A percentile compares a stretch with the other conserved stretches of the same genome.
Evolutionary conservation across 1,284 basidiomycete species (phyloP).

Genomic region (Sphaerobolus stellatus): DNA sequence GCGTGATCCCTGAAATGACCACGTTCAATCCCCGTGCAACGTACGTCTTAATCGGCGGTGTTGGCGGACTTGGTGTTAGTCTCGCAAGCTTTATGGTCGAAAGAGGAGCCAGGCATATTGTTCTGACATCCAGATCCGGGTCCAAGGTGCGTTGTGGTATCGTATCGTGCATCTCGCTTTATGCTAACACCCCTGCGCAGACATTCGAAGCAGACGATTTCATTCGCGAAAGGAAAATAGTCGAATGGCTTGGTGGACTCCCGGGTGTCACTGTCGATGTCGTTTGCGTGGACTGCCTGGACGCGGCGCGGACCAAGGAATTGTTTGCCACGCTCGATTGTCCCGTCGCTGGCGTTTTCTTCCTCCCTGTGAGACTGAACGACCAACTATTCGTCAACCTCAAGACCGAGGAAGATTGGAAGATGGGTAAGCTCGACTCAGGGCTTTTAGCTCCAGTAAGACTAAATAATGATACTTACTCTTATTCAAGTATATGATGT

Average conservation of each 20-base stretch:
- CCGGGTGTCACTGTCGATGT: conserved; percentile 16
- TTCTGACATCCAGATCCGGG: conserved; percentile 19
- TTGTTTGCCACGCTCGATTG: conserved; percentile 4
- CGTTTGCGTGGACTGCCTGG: conserved; percentile 15
- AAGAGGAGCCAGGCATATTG: conserved; percentile 15
- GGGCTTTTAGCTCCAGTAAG: not conserved
- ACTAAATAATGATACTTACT: not conserved
- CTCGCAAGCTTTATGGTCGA: conserved; percentile 15
- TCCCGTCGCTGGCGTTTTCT: conserved; percentile 18
- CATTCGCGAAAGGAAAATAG: conserved; percentile 14
- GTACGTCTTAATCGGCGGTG: conserved; percentile 19
- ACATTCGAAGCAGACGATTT: conserved; percentile 4
- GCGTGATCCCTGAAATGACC: conserved; percentile 4
- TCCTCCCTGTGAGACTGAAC: conserved; percentile 18
- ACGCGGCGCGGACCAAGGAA: conserved; percentile 12
- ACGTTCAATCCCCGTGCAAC: conserved; percentile 16
- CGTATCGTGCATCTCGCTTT: not conserved
- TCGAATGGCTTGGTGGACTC: conserved; percentile 7
- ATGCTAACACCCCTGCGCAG: not conserved
- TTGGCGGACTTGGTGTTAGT: conserved; percentile 14
- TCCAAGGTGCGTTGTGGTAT: conserved; percentile 10
- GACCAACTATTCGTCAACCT: conserved; percentile 19
- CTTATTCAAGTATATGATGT: conserved; percentile 15
- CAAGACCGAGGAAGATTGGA: conserved; percentile 16
- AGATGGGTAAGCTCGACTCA: conserved; percentile 12